Base-by-base conservation (phyloP, 352 stramenopile genomes). In the Pythium scleroteichum region DNA sequence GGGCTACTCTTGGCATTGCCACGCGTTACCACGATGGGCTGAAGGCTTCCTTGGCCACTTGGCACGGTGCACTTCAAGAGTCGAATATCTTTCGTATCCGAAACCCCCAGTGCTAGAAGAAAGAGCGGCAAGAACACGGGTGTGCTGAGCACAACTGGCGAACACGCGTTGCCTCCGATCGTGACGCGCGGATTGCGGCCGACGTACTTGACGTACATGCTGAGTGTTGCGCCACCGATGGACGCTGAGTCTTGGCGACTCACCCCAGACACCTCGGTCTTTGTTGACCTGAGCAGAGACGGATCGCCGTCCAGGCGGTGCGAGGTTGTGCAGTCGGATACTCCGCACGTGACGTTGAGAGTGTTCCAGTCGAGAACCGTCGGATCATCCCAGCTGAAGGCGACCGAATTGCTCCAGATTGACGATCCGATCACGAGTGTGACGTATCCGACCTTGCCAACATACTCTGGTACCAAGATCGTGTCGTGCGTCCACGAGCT, bases 331-430 rank as follows among this genome's bases (percentile, higher is more conserved):
- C 78, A 88, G 49, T 81, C 73, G 1, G 66, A 17, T 13, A 78
- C 55, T 3, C 63, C 62, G 22, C 78, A 88, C 0, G 62, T 72
- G n/a, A 68, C 32, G 4, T 54, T 69, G 22, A 82, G 66, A 20
- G 76, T 83, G 42, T 83, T 74, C 78, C 78, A 88, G 51, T 86
- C 76, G 3, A 88, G 64, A 45, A 86, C 67, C 0, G 65, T 65
- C 17, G 78, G 78, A 53, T 86, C 76, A 22, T 85, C 72, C 78
- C 78, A 88, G 47, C 74, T 85, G 57, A 86, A 88, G 9, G 75
- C 33, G 0, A 55, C 72, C 13, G 76, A 85, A 35, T 86, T 86
- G 35, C 78, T 88, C 29, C 72, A 66, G 4, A 85, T 26, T 12
- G 69, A 73, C 10, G 70, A 56, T 3, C 76, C 78, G n/a, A 86